These are phyloP conservation scores for Teratosphaeria viscida DNA, from an alignment of 2,329 filamentous ascomycete genomes.

Conservation along the genomic window DNA sequence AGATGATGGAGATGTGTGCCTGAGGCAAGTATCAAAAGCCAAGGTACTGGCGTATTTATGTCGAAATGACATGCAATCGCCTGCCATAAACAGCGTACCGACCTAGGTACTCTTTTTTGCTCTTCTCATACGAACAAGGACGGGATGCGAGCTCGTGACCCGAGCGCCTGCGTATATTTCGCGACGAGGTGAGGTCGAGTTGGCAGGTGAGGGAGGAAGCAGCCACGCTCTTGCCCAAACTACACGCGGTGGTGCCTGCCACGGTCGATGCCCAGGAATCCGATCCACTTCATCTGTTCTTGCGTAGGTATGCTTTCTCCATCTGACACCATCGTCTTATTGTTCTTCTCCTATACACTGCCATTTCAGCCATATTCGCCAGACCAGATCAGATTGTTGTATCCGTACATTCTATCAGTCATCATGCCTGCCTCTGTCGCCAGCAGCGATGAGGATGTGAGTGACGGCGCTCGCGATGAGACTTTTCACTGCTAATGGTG, in stretches of 20 bases:
- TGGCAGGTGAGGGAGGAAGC: not conserved
- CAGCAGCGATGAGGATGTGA: slow-evolving; percentile 45
- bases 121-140: not conserved
- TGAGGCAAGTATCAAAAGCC: not conserved
- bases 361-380: not conserved
- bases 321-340: too few species aligned
- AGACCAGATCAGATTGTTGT: not conserved
- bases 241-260: not conserved
- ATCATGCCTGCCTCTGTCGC: slow-evolving; percentile 43
- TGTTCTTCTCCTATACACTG: not conserved
- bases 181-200: not conserved
- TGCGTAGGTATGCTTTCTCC: not conserved
- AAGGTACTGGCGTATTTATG: not conserved
- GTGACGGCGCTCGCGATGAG: slow-evolving; percentile 15
- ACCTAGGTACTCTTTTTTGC: not conserved
- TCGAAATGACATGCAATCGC: not conserved
- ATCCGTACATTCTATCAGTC: not conserved
- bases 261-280: not conserved
- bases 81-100: not conserved
- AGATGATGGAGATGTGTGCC: not conserved
- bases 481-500: not conserved
- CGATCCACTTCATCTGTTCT: not conserved
- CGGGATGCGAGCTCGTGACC: not conserved
- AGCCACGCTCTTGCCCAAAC: not conserved
- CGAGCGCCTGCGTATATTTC: not conserved